Evolutionary conservation across 1,284 basidiomycete genomes (phyloP).

Genomic region (Prillingera fragicola): DNA sequence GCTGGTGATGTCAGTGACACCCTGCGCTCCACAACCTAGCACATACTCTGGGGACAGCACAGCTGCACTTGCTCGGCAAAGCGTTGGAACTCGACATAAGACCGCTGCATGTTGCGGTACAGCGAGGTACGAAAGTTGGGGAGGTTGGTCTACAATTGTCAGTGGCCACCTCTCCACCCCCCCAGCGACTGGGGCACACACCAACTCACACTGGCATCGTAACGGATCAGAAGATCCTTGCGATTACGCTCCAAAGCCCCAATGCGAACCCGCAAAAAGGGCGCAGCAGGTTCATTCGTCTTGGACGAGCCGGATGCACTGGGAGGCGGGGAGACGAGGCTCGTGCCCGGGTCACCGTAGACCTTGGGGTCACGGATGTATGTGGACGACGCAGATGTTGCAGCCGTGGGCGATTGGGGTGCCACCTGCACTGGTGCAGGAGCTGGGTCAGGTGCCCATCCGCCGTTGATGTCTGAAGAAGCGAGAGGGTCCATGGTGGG

Average conservation of each 20-base stretch:
- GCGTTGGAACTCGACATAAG: conserved; percentile 84
- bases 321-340: conserved; percentile 24
- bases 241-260: conserved; percentile 85
- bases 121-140: conserved; percentile 80
- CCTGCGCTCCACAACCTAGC: not conserved
- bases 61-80: conserved; percentile 79
- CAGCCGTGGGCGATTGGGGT: not conserved
- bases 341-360: conserved; percentile 37
- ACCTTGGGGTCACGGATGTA: conserved; percentile 35
- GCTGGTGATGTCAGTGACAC: conserved; percentile 42
- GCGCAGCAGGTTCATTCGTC: conserved; percentile 29
- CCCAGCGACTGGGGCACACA: not conserved
- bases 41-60: conserved; percentile 69
- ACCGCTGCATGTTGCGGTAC: conserved; percentile 84
- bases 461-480: conserved; percentile 15
- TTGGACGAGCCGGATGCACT: conserved; percentile 2
- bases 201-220: conserved; percentile 77
- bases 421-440: too few relatives aligned
- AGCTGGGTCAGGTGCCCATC: conserved; percentile 9
- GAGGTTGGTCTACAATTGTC: conserved; percentile 68
- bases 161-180: not conserved
- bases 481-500: conserved; percentile 20
- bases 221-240: conserved; percentile 80
- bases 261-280: conserved; percentile 78
- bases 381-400: conserved; percentile 2